Evolutionary conservation across 176 grass and related monocot species (phyloP).

Genomic region (Oryza longistaminata): DNA sequence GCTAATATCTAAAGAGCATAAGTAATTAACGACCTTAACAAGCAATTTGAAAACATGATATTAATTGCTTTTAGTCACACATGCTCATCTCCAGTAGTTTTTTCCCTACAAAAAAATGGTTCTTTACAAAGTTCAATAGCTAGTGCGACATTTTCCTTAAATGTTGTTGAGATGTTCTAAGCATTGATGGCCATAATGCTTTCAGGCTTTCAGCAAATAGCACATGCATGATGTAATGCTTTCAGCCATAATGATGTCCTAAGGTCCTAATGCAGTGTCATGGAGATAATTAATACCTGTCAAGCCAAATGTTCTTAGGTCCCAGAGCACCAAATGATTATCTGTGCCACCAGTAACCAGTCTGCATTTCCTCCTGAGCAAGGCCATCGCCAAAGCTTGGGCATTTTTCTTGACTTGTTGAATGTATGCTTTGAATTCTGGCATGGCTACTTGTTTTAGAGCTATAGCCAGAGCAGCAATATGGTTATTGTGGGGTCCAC

Average conservation of each 20-base stretch:
- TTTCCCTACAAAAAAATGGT: neutral
- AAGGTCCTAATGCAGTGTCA: neutral
- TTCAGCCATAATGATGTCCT: neutral
- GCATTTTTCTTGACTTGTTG: slow-evolving; percentile 97
- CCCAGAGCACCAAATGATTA: slow-evolving; percentile 98
- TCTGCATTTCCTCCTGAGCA: slow-evolving; percentile 91
- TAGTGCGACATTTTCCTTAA: neutral
- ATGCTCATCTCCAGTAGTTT: neutral
- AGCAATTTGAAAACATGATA: neutral
- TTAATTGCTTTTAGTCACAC: neutral
- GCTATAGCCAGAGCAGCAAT: slow-evolving; percentile 92
- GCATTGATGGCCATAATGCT: neutral
- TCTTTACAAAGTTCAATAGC: neutral
- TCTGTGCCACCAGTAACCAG: slow-evolving; percentile 96
- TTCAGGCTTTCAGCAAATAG: neutral
- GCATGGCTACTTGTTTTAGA: slow-evolving; percentile 81
- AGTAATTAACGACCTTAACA: neutral
- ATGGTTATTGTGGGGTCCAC: slow-evolving; percentile 98
- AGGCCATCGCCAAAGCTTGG: slow-evolving; percentile 77
- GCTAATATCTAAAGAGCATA: neutral
- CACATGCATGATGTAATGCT: neutral
- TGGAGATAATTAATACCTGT: slow-evolving; percentile 62
- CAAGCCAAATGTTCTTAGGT: slow-evolving; percentile 93
- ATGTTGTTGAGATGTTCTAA: neutral
- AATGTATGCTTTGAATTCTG: slow-evolving; percentile 95